Base-by-base conservation (phyloP, 805 yeast species). In the Jamesozyma lodderae region DNA sequence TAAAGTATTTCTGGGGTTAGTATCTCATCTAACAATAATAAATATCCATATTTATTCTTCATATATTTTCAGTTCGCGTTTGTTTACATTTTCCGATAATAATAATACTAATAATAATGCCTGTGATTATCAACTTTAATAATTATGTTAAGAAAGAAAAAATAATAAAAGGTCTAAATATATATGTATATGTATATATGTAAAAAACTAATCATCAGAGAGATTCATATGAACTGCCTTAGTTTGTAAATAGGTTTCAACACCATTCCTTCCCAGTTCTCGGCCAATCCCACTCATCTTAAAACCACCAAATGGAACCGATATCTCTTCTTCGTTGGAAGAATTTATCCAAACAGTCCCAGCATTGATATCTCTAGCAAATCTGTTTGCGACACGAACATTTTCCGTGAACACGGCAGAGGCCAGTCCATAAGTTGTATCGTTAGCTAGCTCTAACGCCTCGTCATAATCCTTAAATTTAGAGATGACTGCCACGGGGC, bases 281-380 rank as follows among this genome's bases (percentile, higher is more conserved):
- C 90, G 75, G 42, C 94, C 94, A 45, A 81, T 68, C 46, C 94
- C 94, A 47, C 83, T 74, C 70, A 72, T 67, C 63, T 82, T 81
- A 61, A 74, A 80, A 29, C 94, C 94, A 34, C 94, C 94, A 57
- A 84, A 83, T 22, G 94, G 94, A 40, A 79, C 74, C 41, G 70
- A 67, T 41, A 68, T 57, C 52, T 76, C 78, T 49, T 75, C 73
- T 46, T 75, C 81, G 52, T 80, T 79, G 37, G 79, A 77, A 10
- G 79, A 69, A 62, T 81, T 81, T 50, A 80, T 64, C 75, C 83
- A 81, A 29, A 79, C 75, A 37, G 75, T 74, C 18, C 88, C 88
- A 1, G 84, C 77, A 46, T 74, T 70, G 42, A 81, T 60, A 37
- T 72, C 73, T 21, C 69, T 59, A n/a, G 85, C 79, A 51, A 79